Conservation (phyloP, 257 asterid species). For the Thymus mandschuricus region DNA sequence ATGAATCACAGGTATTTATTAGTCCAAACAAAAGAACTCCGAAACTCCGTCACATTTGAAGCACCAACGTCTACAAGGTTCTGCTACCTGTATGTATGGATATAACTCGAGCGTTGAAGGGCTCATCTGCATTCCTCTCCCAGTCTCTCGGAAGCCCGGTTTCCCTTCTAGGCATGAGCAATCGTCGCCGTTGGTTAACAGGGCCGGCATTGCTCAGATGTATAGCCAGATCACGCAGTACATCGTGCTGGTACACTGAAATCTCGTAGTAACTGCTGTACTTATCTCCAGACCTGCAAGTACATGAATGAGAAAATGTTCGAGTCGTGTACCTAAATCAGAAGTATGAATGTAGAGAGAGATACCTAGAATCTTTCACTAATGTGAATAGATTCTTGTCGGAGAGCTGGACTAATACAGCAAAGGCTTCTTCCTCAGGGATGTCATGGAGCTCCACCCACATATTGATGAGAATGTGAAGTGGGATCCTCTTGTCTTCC, state of each 20-base stretch:
- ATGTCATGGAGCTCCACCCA: conserved; percentile 94
- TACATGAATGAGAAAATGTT: neutral
- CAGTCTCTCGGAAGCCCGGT: conserved; percentile 76
- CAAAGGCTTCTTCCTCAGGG: conserved; percentile 82
- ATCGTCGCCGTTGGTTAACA: conserved; percentile 58
- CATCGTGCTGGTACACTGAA: conserved; percentile 88
- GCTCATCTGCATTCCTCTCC: conserved; percentile 73
- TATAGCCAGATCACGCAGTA: conserved; percentile 81
- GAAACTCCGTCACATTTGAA: too few relatives aligned
- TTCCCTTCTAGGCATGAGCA: conserved; percentile 86
- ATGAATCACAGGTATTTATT: neutral
- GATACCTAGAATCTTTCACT: conserved; percentile 79
- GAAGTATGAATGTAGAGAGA: too few relatives aligned
- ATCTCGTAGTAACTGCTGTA: conserved; percentile 88
- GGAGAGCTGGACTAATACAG: conserved; percentile 79
- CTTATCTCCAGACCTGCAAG: conserved; percentile 77
- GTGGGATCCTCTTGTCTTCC: conserved; percentile 84
- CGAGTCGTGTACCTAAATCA: neutral
- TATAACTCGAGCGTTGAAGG: conserved; percentile 81
- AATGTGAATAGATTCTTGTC: conserved; percentile 80
- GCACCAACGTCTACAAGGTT: neutral
- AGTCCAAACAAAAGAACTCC: neutral
- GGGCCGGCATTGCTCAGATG: conserved; percentile 59
- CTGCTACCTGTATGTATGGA: conserved; percentile 78
- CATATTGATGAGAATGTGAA: conserved; percentile 85